A percentile compares a stretch with the other conserved stretches of the same genome.
phyloP scores from a whole-genome alignment of 2,329 filamentous ascomycete species.

The Trichoderma polysporum region DNA sequence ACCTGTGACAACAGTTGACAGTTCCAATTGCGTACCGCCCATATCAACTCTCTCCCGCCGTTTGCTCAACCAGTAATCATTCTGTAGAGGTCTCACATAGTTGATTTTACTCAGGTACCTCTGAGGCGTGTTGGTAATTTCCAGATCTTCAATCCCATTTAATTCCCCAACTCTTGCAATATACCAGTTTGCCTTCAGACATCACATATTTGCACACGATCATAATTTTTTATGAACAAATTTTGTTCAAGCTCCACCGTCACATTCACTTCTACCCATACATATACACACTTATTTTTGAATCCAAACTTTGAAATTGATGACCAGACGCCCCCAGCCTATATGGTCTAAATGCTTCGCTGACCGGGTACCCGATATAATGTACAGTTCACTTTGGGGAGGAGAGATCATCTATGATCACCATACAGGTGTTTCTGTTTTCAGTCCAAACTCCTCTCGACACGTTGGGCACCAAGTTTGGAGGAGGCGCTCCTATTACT shows the following conservation, averaged over 20 bases:
- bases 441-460: slow-evolving; percentile 24
- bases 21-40: background rate
- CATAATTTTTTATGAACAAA: background rate
- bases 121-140: background rate
- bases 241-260: background rate
- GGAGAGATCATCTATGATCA: slow-evolving; percentile 54
- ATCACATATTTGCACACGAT: background rate
- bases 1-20: background rate
- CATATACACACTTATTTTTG: background rate
- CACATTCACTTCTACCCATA: background rate
- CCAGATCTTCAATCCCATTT: background rate
- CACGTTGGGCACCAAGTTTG: slow-evolving; percentile 14
- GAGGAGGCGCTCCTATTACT: background rate
- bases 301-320: slow-evolving; percentile 21
- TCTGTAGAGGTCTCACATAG: background rate
- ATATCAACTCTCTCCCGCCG: background rate
- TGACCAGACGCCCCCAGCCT: slow-evolving; percentile 31
- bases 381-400: slow-evolving; percentile 52
- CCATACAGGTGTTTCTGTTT: background rate
- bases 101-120: background rate
- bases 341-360: slow-evolving; percentile 47
- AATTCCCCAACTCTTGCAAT: background rate
- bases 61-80: background rate
- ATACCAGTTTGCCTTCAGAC: background rate
- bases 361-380: slow-evolving; percentile 44